phyloP scores from a whole-genome alignment of 2,329 filamentous ascomycete genomes.

The Didymella exigua region DNA sequence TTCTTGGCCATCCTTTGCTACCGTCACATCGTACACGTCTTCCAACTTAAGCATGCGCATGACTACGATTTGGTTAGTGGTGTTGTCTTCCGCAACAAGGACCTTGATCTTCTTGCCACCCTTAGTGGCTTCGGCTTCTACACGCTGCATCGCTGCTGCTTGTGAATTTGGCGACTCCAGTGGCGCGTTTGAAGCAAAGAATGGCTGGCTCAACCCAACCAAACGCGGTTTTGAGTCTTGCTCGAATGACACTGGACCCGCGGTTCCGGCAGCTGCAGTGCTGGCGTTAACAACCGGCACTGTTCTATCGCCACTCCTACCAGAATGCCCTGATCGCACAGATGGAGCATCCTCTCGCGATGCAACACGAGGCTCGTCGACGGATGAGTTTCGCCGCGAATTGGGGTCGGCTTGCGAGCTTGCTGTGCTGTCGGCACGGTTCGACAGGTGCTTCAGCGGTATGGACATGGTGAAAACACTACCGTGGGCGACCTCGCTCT shows the following conservation, averaged over 20 bases:
- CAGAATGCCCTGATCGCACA: slow-evolving; percentile 40
- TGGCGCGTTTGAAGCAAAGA: slow-evolving; percentile 64
- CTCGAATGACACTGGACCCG: slow-evolving; percentile 53
- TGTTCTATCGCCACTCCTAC: slow-evolving; percentile 30
- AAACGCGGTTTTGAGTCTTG: slow-evolving; percentile 75
- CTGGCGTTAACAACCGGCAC: slow-evolving; percentile 22
- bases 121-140: slow-evolving; percentile 64
- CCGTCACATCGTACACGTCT: slow-evolving; percentile 83
- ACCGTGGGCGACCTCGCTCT: slow-evolving; percentile 73
- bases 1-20: slow-evolving; percentile 77
- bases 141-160: slow-evolving; percentile 68
- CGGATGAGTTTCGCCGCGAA: slow-evolving; percentile 34
- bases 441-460: slow-evolving; percentile 76
- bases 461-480: slow-evolving; percentile 84
- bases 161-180: slow-evolving; percentile 64
- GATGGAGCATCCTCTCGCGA: slow-evolving; percentile 42
- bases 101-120: slow-evolving; percentile 71
- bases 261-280: slow-evolving; percentile 19
- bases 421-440: slow-evolving; percentile 63
- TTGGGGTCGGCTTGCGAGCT: slow-evolving; percentile 41
- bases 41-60: slow-evolving; percentile 74
- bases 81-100: slow-evolving; percentile 82
- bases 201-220: slow-evolving; percentile 81
- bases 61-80: slow-evolving; percentile 55
- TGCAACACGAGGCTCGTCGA: slow-evolving; percentile 32